Percentiles rank a stretch among this genome's conserved stretches.
These are phyloP conservation scores for Amphicarpaea edgeworthii DNA, from an alignment of 306 rosid genomes.

Conservation along the genomic window DNA sequence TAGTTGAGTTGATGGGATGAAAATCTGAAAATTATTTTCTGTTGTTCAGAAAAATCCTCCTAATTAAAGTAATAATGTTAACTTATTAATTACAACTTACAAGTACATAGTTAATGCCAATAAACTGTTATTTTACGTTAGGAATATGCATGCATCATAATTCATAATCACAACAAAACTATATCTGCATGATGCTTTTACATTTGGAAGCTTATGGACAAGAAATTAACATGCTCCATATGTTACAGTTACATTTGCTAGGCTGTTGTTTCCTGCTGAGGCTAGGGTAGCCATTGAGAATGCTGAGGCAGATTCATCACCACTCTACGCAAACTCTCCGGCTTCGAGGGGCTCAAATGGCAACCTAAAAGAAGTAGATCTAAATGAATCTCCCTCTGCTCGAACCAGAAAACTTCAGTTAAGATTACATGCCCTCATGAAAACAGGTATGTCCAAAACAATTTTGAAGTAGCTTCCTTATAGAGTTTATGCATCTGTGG, in stretches of 20 bases:
- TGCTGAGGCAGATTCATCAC: slow-evolving; percentile 70
- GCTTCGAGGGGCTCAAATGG: slow-evolving; percentile 54
- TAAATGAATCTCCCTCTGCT: slow-evolving; percentile 77
- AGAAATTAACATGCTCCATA: slow-evolving; percentile 36
- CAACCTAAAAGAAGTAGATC: slow-evolving; percentile 70
- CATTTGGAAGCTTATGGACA: slow-evolving; percentile 30
- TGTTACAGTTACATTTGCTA: slow-evolving; percentile 81
- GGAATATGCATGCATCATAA: slow-evolving; percentile 28
- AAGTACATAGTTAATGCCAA: not conserved
- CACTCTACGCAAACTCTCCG: slow-evolving; percentile 37
- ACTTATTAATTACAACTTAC: not conserved
- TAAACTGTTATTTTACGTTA: slow-evolving; percentile 1
- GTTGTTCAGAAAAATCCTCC: not conserved
- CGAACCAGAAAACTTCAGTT: slow-evolving; percentile 68
- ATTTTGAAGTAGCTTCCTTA: slow-evolving; percentile 20
- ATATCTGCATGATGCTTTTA: slow-evolving; percentile 17
- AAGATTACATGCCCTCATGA: slow-evolving; percentile 56
- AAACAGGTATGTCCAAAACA: slow-evolving; percentile 71
- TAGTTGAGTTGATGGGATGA: not conserved
- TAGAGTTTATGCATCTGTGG: slow-evolving; percentile 10
- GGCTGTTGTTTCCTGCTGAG: slow-evolving; percentile 78
- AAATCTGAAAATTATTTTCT: not conserved
- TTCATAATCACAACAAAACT: not conserved
- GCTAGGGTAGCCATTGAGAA: slow-evolving; percentile 83
- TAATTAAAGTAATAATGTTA: not conserved